These are phyloP conservation scores for Linnemannia schmuckeri DNA, from an alignment of 192 early-diverging fungal genomes.

Conservation along the genomic window DNA sequence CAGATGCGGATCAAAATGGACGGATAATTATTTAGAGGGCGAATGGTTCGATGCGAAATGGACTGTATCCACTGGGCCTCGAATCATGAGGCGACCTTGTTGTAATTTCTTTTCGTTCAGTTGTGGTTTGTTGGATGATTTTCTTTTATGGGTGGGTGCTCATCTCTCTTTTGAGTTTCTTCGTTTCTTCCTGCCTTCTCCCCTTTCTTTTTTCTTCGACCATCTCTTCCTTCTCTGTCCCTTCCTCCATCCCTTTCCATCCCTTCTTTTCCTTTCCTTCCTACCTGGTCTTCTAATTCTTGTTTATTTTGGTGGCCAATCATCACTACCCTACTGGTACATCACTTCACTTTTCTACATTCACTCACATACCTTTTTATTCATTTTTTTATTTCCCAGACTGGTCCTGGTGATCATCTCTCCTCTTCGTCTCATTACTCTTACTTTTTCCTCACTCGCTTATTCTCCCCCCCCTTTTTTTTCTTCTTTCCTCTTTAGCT, in stretches of 20 bases:
- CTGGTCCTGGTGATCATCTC: conserved; percentile 5
- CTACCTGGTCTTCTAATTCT: background rate
- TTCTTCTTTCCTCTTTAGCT: background rate
- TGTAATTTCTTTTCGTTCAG: background rate
- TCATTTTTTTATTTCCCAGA: background rate
- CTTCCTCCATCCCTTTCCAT: background rate
- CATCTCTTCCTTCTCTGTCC: background rate
- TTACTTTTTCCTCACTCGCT: background rate
- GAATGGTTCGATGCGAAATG: background rate
- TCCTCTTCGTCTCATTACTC: background rate
- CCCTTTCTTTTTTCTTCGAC: background rate
- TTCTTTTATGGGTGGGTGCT: no score
- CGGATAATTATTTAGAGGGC: background rate
- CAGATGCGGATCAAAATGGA: background rate
- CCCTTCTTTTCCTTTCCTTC: background rate
- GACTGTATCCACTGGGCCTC: background rate
- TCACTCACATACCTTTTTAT: background rate
- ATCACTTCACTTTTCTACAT: background rate
- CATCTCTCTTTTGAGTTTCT: background rate
- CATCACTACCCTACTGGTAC: background rate
- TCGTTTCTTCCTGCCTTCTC: background rate
- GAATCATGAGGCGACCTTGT: background rate
- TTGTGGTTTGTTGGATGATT: background rate
- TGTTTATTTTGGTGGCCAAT: background rate
- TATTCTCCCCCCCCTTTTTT: background rate